These are phyloP conservation scores for Blastobotrys attinorum DNA, from an alignment of 805 yeast genomes.

Conservation along the genomic window DNA sequence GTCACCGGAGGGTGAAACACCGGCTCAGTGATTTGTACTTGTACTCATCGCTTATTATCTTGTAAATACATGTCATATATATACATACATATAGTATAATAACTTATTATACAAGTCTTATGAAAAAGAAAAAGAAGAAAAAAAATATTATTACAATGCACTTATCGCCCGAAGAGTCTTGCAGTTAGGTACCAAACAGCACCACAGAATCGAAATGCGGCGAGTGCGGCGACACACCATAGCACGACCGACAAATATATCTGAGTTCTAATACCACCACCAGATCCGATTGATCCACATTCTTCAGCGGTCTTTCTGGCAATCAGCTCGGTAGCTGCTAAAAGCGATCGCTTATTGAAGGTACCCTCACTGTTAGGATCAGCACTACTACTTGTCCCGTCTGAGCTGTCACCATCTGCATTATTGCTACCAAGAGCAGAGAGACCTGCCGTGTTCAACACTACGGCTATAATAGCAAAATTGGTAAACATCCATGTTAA, in stretches of 20 bases:
- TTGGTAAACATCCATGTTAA: conserved; percentile 85
- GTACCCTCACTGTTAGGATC: not conserved
- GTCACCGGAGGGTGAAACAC: not conserved
- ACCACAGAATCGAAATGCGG: conserved; percentile 75
- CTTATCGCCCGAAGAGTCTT: conserved; percentile 26
- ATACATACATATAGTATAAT: no score
- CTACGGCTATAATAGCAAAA: conserved; percentile 72
- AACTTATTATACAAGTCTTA: no score
- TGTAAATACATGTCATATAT: not conserved
- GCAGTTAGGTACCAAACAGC: conserved; percentile 49
- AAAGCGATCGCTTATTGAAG: not conserved
- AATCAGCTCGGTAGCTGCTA: not conserved
- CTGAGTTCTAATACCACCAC: conserved; percentile 19
- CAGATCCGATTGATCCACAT: conserved; percentile 5
- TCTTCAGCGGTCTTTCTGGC: conserved; percentile 1
- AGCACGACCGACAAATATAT: conserved; percentile 74
- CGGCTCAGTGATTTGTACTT: no score
- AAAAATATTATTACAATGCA: no score
- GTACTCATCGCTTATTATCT: no score
- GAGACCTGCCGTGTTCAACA: conserved; percentile 77
- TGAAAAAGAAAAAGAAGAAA: no score
- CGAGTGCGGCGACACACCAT: conserved; percentile 91
- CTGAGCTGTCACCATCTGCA: conserved; percentile 23
- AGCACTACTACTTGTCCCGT: conserved; percentile 36
- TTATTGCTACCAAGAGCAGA: conserved; percentile 21